Conservation (phyloP, 305 asterid species). For the Solanum chacoense region DNA sequence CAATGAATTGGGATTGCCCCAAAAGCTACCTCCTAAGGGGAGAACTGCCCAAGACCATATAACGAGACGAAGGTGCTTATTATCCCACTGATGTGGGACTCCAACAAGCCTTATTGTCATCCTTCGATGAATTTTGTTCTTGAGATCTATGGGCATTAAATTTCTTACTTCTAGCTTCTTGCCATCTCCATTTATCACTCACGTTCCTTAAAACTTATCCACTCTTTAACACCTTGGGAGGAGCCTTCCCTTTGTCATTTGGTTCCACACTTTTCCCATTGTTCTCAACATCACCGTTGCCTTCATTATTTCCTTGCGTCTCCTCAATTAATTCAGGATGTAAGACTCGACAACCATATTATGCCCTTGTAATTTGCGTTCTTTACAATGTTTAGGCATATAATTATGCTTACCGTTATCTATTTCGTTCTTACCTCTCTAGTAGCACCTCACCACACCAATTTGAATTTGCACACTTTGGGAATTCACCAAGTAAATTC, state of each 20-base stretch:
- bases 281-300: background rate
- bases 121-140: background rate
- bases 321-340: background rate
- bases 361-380: background rate
- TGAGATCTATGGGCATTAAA: background rate
- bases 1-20: background rate
- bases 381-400: background rate
- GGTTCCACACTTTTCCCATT: background rate
- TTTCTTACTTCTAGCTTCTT: background rate
- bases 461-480: background rate
- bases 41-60: background rate
- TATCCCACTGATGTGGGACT: background rate
- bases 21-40: background rate
- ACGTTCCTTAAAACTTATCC: background rate
- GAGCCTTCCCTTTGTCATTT: background rate
- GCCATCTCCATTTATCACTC: background rate
- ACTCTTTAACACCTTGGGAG: background rate
- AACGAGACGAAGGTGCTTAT: background rate
- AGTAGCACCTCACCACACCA: background rate
- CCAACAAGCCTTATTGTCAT: background rate
- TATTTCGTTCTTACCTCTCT: background rate
- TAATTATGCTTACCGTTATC: background rate
- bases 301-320: background rate
- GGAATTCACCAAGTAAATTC: background rate
- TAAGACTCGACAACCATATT: background rate